These are phyloP conservation scores for Rugonectria rugulosa DNA, from an alignment of 2,329 filamentous ascomycete species.

Conservation along the genomic window DNA sequence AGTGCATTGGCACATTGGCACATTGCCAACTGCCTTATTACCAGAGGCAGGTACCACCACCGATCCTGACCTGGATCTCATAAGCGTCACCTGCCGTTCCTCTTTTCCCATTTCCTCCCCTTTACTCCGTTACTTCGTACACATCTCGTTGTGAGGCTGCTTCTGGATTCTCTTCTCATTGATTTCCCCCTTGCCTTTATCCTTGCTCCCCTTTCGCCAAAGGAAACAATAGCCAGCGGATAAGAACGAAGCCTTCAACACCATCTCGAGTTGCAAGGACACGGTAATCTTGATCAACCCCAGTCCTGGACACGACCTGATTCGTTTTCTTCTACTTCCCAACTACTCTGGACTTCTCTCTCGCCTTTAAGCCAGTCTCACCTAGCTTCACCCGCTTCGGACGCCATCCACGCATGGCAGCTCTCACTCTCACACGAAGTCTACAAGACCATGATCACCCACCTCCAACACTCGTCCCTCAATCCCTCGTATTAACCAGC, in stretches of 20 bases:
- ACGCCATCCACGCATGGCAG: slow-evolving; percentile 4
- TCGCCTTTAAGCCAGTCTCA: neutral
- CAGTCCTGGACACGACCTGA: neutral
- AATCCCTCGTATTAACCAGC: neutral
- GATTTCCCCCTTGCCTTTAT: neutral
- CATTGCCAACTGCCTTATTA: too few species aligned
- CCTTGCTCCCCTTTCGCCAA: neutral
- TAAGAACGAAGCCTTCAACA: neutral
- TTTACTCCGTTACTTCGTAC: too few species aligned
- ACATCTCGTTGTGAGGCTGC: neutral
- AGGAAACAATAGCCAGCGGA: too few species aligned
- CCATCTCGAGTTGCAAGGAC: neutral
- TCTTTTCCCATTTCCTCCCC: neutral
- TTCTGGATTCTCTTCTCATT: neutral
- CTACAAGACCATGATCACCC: slow-evolving; percentile 16
- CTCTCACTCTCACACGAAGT: neutral
- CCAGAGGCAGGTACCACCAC: neutral
- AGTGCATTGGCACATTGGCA: too few species aligned
- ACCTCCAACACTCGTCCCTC: slow-evolving; percentile 1
- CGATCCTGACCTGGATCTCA: neutral
- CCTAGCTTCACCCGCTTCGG: neutral
- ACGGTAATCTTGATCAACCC: neutral
- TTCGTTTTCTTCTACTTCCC: neutral
- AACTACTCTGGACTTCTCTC: neutral
- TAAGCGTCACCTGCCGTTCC: neutral